Base-by-base conservation (phyloP, 2,329 filamentous ascomycete genomes). In the Fusarium brachygibbosum region DNA sequence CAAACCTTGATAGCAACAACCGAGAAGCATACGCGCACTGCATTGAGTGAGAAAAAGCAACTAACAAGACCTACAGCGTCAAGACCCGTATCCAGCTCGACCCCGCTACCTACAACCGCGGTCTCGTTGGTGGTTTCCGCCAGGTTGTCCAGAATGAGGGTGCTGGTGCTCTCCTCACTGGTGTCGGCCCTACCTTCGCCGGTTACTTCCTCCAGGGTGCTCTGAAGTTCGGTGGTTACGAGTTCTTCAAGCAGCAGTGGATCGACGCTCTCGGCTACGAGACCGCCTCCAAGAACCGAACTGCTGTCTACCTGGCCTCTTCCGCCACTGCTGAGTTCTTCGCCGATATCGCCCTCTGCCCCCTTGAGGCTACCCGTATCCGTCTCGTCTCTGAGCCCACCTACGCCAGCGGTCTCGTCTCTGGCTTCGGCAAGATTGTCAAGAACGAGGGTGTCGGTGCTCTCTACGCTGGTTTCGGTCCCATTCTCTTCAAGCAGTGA, bases 71-170 rank as follows among this genome's bases (percentile, higher is more conserved):
- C 49, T 73, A 72, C 80, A 97, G 93, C 84, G 93, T 97, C 88
- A 97, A 97, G 90, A 97, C 93, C 77, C 90, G 93, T 83, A 97
- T 97, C 82, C 93, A 97, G 87, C 92, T 97, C 81, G 93, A 97
- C 83, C 93, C 93, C 74, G 86, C 80, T 76, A 95, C 91, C 82
- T 97, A 96, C 88, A 97, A 97, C 90, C 88, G 86, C 77, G 93
- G 93, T 79, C 86, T 97, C 82, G 86, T 97, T 81, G 92, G 93
- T 80, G 92, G 92, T 77, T 94, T 97, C 90, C 88, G 88, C 78
- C 91, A 96, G 85, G 92, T 97, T 82, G 87, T 97, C 81, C 84
- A 87, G 77, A 92, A 89, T 74, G 93, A 97, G 86, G 93, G 93
- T 84, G 91, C 91, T 79, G 92, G 90, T 81, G 93, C 93, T 81